Evolutionary conservation across 345 rosid species (phyloP), one percentile per base, ranked within the genome.

Genomic region (Eutrema japonicum): DNA sequence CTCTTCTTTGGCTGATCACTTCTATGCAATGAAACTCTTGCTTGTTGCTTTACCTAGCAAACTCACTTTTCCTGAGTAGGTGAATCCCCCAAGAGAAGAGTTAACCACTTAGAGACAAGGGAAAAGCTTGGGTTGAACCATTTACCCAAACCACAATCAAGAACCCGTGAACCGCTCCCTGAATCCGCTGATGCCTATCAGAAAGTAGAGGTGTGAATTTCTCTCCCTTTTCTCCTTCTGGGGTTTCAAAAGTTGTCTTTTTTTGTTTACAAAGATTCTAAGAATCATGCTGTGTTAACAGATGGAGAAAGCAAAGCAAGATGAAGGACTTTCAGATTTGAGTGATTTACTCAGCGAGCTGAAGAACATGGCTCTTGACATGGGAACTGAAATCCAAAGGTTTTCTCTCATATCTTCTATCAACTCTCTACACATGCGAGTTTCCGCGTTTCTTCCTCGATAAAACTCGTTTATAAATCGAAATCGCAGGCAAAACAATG

Each of bases 371-470:
- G 99, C 97, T 12, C 54, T 84, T 13, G 97, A 87, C 58, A 88
- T 94, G 96, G 96, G 97, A 45, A 77, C 84, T 3, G 98, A 89
- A 78, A 83, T 94, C 66, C 91, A 83, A 63, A 78, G 87, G 98
- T 94, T 66, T 29, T 2, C 43, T 61, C 14, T 18, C 64, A 35
- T 16, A 10, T 40, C 41, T 37, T 40, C 41, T 37, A 10, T 66
- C 52, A 16, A 54, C 40, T 37, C 27, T 55, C n/a, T 57, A 2
- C 14, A 43, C 29, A 36, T 36, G 6, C 18, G 56, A 42, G 47
- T n/a, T 7, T 9, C 27, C 41, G 32, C 4, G 4, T 70, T 11
- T 53, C 30, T 12, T 63, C 29, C 35, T 67, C 13, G 3, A 67
- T 35, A 3, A 43, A 77, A 22, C 22, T 70, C 32, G 59, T 40